These are phyloP conservation scores for Diaporthe citriasiana DNA, from an alignment of 2,329 filamentous ascomycete genomes.

Conservation along the genomic window DNA sequence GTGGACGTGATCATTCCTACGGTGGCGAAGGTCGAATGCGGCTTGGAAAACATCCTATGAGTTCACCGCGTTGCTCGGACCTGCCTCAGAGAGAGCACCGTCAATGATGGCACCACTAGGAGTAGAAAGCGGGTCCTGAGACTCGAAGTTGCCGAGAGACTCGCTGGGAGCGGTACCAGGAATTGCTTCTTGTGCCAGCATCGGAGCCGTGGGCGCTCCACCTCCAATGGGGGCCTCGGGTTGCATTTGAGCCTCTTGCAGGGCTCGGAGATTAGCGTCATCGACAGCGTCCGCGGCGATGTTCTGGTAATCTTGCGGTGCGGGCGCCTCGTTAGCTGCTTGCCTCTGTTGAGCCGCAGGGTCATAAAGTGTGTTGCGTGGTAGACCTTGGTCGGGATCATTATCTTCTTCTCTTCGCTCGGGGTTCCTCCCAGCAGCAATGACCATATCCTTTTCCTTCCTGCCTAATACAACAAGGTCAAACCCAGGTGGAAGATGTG, in stretches of 20 bases:
- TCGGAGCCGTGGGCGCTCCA: constrained; percentile 34
- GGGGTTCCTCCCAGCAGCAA: constrained; percentile 62
- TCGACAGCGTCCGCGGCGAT: constrained; percentile 31
- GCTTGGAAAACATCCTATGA: constrained; percentile 29
- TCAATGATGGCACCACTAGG: constrained; percentile 13
- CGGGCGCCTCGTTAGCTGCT: not conserved
- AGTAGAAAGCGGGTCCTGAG: constrained; percentile 26
- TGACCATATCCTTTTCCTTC: constrained; percentile 63
- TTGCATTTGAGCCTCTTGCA: constrained; percentile 41
- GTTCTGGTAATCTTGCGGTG: constrained; percentile 12
- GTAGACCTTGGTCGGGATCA: constrained; percentile 54
- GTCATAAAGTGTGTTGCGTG: constrained; percentile 52
- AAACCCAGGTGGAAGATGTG: constrained; percentile 61
- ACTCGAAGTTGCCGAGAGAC: constrained; percentile 31
- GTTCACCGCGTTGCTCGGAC: constrained; percentile 27
- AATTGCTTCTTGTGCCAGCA: constrained; percentile 34
- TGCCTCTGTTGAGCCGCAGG: constrained; percentile 20
- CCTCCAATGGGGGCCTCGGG: constrained; percentile 32
- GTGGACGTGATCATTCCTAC: not conserved
- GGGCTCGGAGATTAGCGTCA: constrained; percentile 33
- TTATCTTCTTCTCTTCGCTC: constrained; percentile 62
- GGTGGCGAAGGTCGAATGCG: constrained; percentile 12
- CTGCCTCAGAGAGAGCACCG: constrained; percentile 28
- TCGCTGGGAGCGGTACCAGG: constrained; percentile 29
- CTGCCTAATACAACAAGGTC: constrained; percentile 63